Evolutionary conservation across 176 grass and related monocot genomes (phyloP), one percentile per base, ranked within the genome.

Genomic region (Paspalum notatum): DNA sequence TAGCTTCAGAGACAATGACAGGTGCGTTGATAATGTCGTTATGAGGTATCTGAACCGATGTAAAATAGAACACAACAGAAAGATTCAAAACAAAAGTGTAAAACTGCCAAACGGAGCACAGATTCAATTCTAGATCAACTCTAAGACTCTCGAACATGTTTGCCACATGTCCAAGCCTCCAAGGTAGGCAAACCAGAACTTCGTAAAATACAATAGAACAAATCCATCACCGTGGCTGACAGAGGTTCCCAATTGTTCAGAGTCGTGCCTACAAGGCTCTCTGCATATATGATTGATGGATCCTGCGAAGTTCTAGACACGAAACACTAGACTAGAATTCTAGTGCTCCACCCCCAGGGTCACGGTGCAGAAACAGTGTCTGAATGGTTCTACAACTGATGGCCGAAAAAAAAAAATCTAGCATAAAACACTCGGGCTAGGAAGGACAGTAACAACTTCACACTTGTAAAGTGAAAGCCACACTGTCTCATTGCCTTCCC

Each of bases 371-470:
- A 37, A 72, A 66, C 21, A 75, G 24, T 72, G 69, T 53, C 63
- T 39, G 37, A 75, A 72, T 41, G 25, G 51, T 60, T 72, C 58
- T 73, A 66, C 22, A 48, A 80, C 12, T 45, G 68, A 0, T 32
- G 32, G 32, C 10, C 0, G n/a, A 1, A 4, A 16, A 51, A 62
- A 38, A 32, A 17, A 10, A 5, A 16, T 71, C 24, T 51, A 71
- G 46, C 26, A 71, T 27, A 51, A 60, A 76, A 80, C 14, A 68
- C 46, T 79, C 72, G 3, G 20, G 57, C 46, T 79, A 54, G 17
- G 42, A 67, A 54, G 17, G 42, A 67, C 58, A 71, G 12, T 54
- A 89, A 86, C 38, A 41, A 62, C 21, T 49, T 78, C 41, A 74
- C 7, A 42, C 9, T 64, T 48, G 50, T 60, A 80, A 67, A 47